These are phyloP conservation scores for Grifola frondosa DNA, from an alignment of 1,284 basidiomycete genomes.

Conservation along the genomic window DNA sequence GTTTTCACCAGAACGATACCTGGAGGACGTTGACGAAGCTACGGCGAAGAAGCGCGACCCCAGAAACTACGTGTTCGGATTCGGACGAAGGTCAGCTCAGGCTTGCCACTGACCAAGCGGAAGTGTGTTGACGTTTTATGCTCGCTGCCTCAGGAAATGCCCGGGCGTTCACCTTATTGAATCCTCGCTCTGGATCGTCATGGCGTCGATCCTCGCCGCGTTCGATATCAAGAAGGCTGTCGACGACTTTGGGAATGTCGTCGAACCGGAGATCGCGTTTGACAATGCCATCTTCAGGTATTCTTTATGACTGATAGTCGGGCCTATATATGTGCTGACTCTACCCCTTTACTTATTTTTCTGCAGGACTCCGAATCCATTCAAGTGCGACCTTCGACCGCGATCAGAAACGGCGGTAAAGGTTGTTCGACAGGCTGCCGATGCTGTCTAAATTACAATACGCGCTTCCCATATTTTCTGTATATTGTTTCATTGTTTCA, in stretches of 20 bases:
- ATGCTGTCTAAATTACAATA: too few species aligned
- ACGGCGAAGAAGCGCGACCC: slow-evolving; percentile 25
- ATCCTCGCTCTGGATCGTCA: slow-evolving; percentile 46
- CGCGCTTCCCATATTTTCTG: too few species aligned
- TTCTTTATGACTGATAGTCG: too few species aligned
- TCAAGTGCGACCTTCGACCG: slow-evolving; percentile 31
- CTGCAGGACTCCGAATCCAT: slow-evolving; percentile 24
- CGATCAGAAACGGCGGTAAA: slow-evolving; percentile 28
- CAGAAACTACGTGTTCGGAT: slow-evolving; percentile 31
- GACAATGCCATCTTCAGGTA: slow-evolving; percentile 46
- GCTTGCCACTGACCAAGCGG: slow-evolving; percentile 5
- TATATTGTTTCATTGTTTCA: too few species aligned
- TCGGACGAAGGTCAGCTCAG: slow-evolving; percentile 19
- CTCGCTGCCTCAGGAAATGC: slow-evolving; percentile 33
- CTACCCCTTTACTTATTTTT: slow-evolving; percentile 2
- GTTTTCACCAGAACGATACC: slow-evolving; percentile 36
- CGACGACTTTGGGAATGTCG: slow-evolving; percentile 41
- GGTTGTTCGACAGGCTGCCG: slow-evolving; percentile 23
- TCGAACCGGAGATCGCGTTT: slow-evolving; percentile 41
- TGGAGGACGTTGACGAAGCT: slow-evolving; percentile 21
- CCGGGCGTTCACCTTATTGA: slow-evolving; percentile 49
- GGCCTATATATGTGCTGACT: slow-evolving; percentile 8
- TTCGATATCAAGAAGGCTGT: slow-evolving; percentile 41
- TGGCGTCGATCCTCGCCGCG: slow-evolving; percentile 44
- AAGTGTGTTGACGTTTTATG: too few species aligned